Percentiles rank a stretch among this genome's conserved stretches.
Evolutionary conservation across 176 grass and related monocot genomes (phyloP).

Genomic region (Leersia perrieri): DNA sequence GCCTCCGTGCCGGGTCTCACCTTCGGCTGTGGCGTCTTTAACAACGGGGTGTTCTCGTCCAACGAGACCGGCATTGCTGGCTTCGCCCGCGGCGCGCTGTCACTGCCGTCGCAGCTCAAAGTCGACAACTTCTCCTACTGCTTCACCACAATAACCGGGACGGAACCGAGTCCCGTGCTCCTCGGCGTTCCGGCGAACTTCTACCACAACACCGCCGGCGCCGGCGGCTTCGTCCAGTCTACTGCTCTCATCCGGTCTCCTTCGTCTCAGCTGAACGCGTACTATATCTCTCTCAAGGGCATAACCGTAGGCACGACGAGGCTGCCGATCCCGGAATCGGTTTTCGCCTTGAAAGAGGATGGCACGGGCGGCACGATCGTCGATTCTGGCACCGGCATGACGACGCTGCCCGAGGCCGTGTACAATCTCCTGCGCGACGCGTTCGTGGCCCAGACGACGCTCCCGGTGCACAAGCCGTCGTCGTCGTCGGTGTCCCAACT

Average conservation of each 20-base stretch:
- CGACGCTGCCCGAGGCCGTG: conserved; percentile 7
- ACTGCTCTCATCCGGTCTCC: conserved; percentile 22
- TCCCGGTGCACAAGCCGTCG: conserved; percentile 30
- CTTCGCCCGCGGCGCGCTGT: conserved; percentile 26
- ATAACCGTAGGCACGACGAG: conserved; percentile 40
- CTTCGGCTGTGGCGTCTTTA: conserved; percentile 42
- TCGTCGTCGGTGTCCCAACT: conserved; percentile 24
- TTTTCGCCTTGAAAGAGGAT: conserved; percentile 32
- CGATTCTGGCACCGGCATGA: conserved; percentile 46
- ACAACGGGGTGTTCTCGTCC: conserved; percentile 23
- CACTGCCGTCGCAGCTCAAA: conserved; percentile 49
- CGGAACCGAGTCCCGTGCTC: conserved; percentile 24
- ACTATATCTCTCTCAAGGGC: conserved; percentile 47
- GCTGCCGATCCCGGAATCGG: conserved; percentile 20
- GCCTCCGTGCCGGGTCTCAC: neutral
- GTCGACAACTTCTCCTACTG: conserved; percentile 49
- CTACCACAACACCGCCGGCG: neutral
- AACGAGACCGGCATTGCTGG: conserved; percentile 51
- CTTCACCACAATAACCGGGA: conserved; percentile 27
- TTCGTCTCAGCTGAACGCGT: neutral
- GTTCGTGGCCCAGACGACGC: conserved; percentile 32
- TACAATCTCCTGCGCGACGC: conserved; percentile 27
- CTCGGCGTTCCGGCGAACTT: conserved; percentile 29
- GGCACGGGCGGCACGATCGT: conserved; percentile 47
- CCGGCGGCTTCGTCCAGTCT: neutral